phyloP scores from a whole-genome alignment of 331 rosid genomes.

The Rosa hybrid region DNA sequence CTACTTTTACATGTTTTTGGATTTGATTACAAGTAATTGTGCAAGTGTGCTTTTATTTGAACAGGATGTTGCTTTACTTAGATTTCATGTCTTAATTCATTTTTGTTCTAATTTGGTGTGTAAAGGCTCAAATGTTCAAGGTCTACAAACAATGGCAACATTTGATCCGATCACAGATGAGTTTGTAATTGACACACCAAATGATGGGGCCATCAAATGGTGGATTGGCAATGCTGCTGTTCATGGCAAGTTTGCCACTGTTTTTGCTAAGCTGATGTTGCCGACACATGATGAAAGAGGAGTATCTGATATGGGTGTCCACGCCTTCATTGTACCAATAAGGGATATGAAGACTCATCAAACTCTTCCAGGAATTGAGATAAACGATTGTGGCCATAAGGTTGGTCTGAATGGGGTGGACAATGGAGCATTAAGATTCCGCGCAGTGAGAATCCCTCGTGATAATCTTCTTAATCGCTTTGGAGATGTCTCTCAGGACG shows the following conservation, averaged over 20 bases:
- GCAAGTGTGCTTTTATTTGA: not conserved
- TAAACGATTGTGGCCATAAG: conserved; percentile 95
- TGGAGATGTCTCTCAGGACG: conserved; percentile 93
- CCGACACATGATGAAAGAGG: conserved; percentile 69
- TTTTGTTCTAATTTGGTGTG: not conserved
- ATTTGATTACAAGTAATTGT: not conserved
- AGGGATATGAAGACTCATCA: conserved; percentile 84
- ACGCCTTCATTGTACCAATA: conserved; percentile 92
- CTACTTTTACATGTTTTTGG: not conserved
- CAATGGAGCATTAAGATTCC: conserved; percentile 88
- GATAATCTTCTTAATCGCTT: conserved; percentile 93
- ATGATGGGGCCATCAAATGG: conserved; percentile 98
- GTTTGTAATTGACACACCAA: conserved; percentile 81
- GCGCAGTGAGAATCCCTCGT: conserved; percentile 87
- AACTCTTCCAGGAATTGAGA: conserved; percentile 92
- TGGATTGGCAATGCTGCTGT: conserved; percentile 99
- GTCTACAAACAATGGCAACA: conserved; percentile 72
- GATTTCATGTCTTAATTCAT: not conserved
- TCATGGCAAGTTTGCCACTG: conserved; percentile 93
- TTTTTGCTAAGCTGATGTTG: conserved; percentile 77
- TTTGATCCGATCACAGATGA: conserved; percentile 80
- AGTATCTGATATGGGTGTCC: conserved; percentile 91
- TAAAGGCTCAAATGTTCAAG: conserved; percentile 94
- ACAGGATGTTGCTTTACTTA: not conserved
- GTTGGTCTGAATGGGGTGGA: conserved; percentile 95